A percentile compares a stretch with the other conserved stretches of the same genome.
Conservation (phyloP, 1,284 basidiomycete species). For the Ceratobasidium sp. region DNA sequence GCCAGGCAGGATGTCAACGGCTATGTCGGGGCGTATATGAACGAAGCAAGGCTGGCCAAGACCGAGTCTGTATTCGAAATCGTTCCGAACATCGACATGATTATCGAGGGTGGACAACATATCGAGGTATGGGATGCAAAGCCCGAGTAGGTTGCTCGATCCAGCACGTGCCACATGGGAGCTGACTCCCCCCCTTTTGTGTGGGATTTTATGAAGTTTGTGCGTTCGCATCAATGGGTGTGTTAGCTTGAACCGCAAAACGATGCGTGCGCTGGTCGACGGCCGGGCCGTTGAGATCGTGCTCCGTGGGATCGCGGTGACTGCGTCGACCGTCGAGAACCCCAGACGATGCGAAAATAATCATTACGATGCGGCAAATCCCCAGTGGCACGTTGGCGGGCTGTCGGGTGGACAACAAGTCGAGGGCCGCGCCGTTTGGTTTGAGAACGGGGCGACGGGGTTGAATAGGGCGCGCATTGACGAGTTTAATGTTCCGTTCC, state of each 20-base stretch:
- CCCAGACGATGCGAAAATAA: constrained; percentile 41
- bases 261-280: constrained; percentile 31
- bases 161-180: constrained; percentile 11
- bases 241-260: constrained; percentile 33
- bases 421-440: constrained; percentile 29
- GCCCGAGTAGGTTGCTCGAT: constrained; percentile 33
- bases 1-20: constrained; percentile 9
- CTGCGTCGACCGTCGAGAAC: constrained; percentile 37
- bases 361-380: constrained; percentile 30
- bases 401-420: constrained; percentile 37
- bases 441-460: constrained; percentile 22
- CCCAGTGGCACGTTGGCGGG: constrained; percentile 39
- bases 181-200: constrained; percentile 23
- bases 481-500: constrained; percentile 32
- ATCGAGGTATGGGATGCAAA: constrained; percentile 42
- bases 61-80: constrained; percentile 29
- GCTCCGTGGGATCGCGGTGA: constrained; percentile 32
- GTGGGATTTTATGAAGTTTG: constrained; percentile 25
- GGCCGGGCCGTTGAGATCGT: constrained; percentile 33
- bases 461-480: constrained; percentile 15
- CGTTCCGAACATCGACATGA: constrained; percentile 39
- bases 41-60: constrained; percentile 23
- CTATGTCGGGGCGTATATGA: constrained; percentile 35
- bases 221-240: constrained; percentile 34
- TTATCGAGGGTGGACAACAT: constrained; percentile 33